Evolutionary conservation across 192 early-diverging fungal genomes (phyloP).

Genomic region (Coemansia sp.): DNA sequence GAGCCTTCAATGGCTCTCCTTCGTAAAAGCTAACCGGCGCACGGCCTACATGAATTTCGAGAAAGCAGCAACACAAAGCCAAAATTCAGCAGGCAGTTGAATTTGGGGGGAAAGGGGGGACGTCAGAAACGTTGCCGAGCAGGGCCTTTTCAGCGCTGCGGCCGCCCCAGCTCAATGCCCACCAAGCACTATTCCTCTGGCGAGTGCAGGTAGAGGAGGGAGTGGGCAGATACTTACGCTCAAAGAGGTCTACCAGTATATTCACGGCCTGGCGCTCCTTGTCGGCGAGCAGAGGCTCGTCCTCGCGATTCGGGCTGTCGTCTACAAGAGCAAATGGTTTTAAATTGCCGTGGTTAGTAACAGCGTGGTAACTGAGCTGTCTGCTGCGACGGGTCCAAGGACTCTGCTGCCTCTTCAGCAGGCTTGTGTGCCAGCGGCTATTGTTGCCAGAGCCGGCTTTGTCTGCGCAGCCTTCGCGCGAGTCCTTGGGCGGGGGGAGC

Average conservation of each 20-base stretch:
- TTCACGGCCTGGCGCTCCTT: slow-evolving; percentile 50
- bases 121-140: not conserved
- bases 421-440: not conserved
- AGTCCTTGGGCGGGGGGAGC: not conserved
- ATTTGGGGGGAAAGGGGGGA: not conserved
- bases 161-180: not conserved
- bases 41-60: slow-evolving; percentile 55
- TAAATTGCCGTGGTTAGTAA: not conserved
- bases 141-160: not conserved
- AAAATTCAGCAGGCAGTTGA: not conserved
- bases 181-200: slow-evolving; percentile 2
- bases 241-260: slow-evolving; percentile 53
- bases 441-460: not conserved
- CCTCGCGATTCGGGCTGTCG: slow-evolving; percentile 31
- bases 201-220: not conserved
- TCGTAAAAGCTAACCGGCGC: slow-evolving; percentile 80
- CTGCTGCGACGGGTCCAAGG: not conserved
- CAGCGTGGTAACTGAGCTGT: not conserved
- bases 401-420: not conserved
- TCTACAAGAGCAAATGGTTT: slow-evolving; percentile 27
- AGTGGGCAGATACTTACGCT: slow-evolving; percentile 33
- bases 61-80: not conserved
- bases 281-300: slow-evolving; percentile 46
- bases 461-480: not conserved
- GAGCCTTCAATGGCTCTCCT: slow-evolving; percentile 73